phyloP scores from a whole-genome alignment of 768 basidiomycete genomes.

The Lepiota brunneoincarnata region DNA sequence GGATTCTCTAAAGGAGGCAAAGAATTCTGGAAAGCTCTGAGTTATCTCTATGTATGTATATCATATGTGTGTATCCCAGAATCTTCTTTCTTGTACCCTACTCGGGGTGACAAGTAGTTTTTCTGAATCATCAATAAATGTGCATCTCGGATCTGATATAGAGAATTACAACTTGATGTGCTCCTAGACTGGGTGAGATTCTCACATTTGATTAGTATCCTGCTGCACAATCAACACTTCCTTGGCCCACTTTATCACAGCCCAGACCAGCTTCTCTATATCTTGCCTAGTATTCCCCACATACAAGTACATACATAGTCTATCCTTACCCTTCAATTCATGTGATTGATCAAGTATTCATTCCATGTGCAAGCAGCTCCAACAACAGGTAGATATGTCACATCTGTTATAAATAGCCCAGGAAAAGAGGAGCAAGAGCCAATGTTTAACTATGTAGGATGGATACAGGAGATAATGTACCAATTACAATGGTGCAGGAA shows the following conservation, averaged over 20 bases:
- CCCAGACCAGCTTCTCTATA: slow-evolving; percentile 53
- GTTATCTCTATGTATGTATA: not conserved
- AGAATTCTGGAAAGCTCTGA: not conserved
- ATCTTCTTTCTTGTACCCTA: too few relatives aligned
- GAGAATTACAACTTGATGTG: too few relatives aligned
- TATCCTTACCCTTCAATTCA: slow-evolving; percentile 79
- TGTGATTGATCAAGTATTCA: slow-evolving; percentile 74
- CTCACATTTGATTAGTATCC: not conserved
- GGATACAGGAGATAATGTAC: too few relatives aligned
- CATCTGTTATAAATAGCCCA: too few relatives aligned
- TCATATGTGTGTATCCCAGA: not conserved
- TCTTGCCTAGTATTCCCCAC: slow-evolving; percentile 68
- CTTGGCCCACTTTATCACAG: slow-evolving; percentile 47
- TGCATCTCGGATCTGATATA: too few relatives aligned
- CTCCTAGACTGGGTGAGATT: too few relatives aligned
- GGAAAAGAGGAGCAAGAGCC: too few relatives aligned
- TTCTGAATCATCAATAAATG: too few relatives aligned
- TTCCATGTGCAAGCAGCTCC: slow-evolving; percentile 49
- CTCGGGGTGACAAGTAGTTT: too few relatives aligned
- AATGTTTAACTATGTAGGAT: too few relatives aligned
- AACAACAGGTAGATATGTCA: too few relatives aligned
- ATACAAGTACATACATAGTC: slow-evolving; percentile 88
- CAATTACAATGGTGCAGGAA: too few relatives aligned
- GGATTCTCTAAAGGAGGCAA: slow-evolving; percentile 29
- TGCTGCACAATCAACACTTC: slow-evolving; percentile 27